Base-by-base conservation (phyloP, 2,329 filamentous ascomycete genomes). In the Aspergillus sp. region DNA sequence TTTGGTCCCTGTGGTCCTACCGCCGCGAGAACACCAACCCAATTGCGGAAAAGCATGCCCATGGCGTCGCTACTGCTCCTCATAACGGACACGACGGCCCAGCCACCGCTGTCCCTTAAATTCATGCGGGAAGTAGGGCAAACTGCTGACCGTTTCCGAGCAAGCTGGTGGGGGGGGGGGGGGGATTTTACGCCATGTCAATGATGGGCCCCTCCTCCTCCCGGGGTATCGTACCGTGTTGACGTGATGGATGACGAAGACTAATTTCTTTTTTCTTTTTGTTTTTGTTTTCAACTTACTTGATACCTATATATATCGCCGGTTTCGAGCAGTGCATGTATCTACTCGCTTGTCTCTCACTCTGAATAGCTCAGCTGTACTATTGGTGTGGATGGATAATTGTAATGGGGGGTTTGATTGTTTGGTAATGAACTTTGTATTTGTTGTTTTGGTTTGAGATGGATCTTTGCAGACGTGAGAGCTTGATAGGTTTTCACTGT, bases 1-100 rank as follows among this genome's bases (percentile, higher is more conserved):
- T 71, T 39, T 62, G 62, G 20, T 63, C 66, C 5, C 71, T 76
- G 36, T 75, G 72, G 73, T 65, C 65, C 9, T 67, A 74, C 48
- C 63, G 66, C 26, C 65, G 62, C 47, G 64, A 66, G 34, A 64
- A 63, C 41, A 41, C 50, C 30, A 32, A 49, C 30, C 53, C 53
- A 4, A 47, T 30, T 12, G 15, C 38, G 7, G 53, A 55, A 26
- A 55, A 55, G 39, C 32, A 53, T 20, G 15, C 22, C 7, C 53
- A 44, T 8, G 26, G 26, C 5, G 26, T 38, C n/a, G 12, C 44
- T 4, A 15, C 53, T 34, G 22, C 39, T 26, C 45, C 53, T n/a
- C 45, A 49, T 4, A 47, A 55, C 18, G 53, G 45, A 39, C 38
- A 49, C 7, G 53, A 55, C 26, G 53, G 45, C 30, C 53, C 53